A percentile compares a stretch with the other conserved stretches of the same genome.
Conservation (phyloP, 768 basidiomycete species). For the Neoboletus brunneissimus region DNA sequence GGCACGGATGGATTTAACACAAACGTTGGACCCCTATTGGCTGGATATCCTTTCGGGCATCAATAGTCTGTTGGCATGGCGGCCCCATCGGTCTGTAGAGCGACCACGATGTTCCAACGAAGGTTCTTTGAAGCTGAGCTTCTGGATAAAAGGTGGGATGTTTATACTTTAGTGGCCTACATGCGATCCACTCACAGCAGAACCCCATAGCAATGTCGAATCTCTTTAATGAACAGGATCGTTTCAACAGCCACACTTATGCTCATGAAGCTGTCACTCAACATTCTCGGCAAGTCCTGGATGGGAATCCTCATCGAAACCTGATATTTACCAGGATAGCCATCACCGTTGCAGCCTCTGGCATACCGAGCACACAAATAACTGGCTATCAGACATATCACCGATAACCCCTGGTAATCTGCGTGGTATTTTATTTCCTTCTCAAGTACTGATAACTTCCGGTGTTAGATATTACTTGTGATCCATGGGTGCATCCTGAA, state of each 20-base stretch:
- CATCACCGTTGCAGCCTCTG: background rate
- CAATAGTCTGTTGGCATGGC: background rate
- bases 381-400: background rate
- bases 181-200: background rate
- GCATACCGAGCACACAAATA: background rate
- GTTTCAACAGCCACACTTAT: background rate
- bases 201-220: background rate
- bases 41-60: no score
- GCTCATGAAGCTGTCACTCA: background rate
- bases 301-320: background rate
- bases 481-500: background rate
- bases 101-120: background rate
- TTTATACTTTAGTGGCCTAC: background rate
- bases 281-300: background rate
- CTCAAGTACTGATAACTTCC: background rate
- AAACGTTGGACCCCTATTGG: background rate
- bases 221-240: background rate
- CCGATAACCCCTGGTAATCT: background rate
- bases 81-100: background rate
- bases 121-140: background rate
- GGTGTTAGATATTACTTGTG: background rate
- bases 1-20: background rate
- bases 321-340: background rate
- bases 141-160: slow-evolving; percentile 13
- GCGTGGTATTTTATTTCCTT: background rate